Conservation (phyloP, 1,284 basidiomycete species). For the Coniferiporia weirii region DNA sequence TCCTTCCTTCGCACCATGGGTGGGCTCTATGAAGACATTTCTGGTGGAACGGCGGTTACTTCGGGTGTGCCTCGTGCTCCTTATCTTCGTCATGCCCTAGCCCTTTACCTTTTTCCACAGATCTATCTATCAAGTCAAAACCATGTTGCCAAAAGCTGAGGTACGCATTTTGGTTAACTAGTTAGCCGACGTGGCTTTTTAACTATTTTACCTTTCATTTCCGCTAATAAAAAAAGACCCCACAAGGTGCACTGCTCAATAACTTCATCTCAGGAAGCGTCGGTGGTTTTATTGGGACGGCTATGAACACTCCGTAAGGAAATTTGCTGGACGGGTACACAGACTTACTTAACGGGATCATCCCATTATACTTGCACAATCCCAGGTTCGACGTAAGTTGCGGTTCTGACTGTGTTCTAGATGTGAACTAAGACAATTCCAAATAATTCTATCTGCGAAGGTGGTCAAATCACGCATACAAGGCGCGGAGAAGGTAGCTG, state of each 20-base stretch:
- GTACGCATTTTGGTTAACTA: slow-evolving; percentile 34
- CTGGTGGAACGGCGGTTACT: slow-evolving; percentile 94
- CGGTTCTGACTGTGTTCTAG: neutral
- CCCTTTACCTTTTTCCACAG: slow-evolving; percentile 24
- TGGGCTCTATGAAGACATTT: slow-evolving; percentile 70
- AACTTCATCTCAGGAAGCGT: slow-evolving; percentile 89
- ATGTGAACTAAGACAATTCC: neutral
- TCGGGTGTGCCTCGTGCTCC: slow-evolving; percentile 41
- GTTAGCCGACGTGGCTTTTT: neutral
- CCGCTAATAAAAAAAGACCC: slow-evolving; percentile 40
- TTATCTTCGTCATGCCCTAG: slow-evolving; percentile 18
- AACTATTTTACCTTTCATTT: slow-evolving; percentile 3
- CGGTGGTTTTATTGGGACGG: slow-evolving; percentile 88
- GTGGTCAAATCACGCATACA: slow-evolving; percentile 97
- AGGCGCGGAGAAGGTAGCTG: slow-evolving; percentile 61
- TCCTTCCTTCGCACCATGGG: slow-evolving; percentile 24
- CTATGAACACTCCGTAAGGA: slow-evolving; percentile 68
- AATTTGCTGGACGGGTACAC: neutral
- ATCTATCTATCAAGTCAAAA: slow-evolving; percentile 80
- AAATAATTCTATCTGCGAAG: slow-evolving; percentile 32
- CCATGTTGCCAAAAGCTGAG: slow-evolving; percentile 78
- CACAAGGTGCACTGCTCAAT: slow-evolving; percentile 74
- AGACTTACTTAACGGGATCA: neutral
- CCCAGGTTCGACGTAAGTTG: slow-evolving; percentile 51
- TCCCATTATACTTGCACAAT: slow-evolving; percentile 2